A percentile compares a stretch with the other conserved stretches of the same genome.
phyloP scores from a whole-genome alignment of 1,284 basidiomycete species.

The Apiotrichum laibachii region DNA sequence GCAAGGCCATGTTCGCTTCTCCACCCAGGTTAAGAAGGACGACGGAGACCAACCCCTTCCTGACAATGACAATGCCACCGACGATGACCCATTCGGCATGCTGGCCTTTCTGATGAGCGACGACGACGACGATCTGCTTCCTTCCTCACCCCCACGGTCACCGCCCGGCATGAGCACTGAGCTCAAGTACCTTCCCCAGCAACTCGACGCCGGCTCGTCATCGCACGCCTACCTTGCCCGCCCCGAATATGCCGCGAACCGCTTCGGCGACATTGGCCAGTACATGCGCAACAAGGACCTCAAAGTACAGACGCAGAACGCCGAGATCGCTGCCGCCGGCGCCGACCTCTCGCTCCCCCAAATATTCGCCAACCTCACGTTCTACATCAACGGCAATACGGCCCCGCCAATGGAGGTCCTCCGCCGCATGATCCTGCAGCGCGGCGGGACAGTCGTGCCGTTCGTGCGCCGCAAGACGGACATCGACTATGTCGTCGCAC shows the following conservation, averaged over 20 bases:
- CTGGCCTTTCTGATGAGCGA: too few species aligned
- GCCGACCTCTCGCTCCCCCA: conserved; percentile 46
- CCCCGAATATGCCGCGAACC: conserved; percentile 67
- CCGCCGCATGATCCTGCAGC: conserved; percentile 70
- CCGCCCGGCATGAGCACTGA: background rate
- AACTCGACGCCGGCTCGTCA: background rate
- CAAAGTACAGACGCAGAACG: conserved; percentile 84
- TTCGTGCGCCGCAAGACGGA: conserved; percentile 37
- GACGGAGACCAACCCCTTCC: too few species aligned
- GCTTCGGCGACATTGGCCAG: conserved; percentile 77
- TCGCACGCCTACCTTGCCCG: conserved; percentile 38
- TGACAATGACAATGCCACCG: too few species aligned
- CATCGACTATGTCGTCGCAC: conserved; percentile 72
- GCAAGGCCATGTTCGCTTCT: too few species aligned
- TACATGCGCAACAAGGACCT: conserved; percentile 87
- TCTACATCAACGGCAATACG: conserved; percentile 92
- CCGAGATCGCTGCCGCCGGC: conserved; percentile 55
- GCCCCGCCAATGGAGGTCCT: conserved; percentile 82
- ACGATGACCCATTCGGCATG: too few species aligned
- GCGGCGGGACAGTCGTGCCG: conserved; percentile 80
- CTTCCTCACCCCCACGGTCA: background rate
- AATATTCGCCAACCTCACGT: conserved; percentile 69
- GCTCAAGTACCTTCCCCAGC: background rate
- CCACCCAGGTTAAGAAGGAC: too few species aligned
- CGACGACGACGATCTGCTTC: background rate